Conservation (phyloP, 257 asterid genomes). For the Solanum paucissectum region DNA sequence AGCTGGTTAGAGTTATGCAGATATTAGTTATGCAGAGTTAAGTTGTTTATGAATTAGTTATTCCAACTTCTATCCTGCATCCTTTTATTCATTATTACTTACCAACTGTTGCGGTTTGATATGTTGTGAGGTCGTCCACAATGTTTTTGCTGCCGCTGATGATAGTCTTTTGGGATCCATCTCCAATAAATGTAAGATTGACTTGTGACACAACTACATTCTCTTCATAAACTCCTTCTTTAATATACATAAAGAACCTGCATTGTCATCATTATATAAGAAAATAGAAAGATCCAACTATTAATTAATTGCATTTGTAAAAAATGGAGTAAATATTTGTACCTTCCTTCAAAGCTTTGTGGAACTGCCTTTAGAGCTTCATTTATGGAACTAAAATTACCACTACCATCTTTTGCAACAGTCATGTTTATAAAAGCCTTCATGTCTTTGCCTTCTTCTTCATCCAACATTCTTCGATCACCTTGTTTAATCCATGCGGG, state of each 20-base stretch:
- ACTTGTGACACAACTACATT: constrained; percentile 47
- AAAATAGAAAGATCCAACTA: not conserved
- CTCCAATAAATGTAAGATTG: constrained; percentile 72
- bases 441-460: constrained; percentile 8
- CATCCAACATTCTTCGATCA: constrained; percentile 41
- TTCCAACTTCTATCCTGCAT: not conserved
- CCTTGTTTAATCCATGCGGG: constrained; percentile 50
- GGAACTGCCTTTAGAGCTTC: constrained; percentile 71
- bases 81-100: not conserved
- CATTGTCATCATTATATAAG: not conserved
- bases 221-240: constrained; percentile 69
- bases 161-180: constrained; percentile 81
- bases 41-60: not conserved
- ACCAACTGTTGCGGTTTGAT: constrained; percentile 83
- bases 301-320: not conserved
- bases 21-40: not conserved
- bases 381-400: constrained; percentile 41
- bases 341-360: constrained; percentile 47
- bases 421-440: constrained; percentile 33
- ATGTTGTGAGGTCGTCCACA: constrained; percentile 70
- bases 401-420: constrained; percentile 73
- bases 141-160: constrained; percentile 61
- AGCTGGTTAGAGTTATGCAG: not conserved
- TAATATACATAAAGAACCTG: constrained; percentile 63
- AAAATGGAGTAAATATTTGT: not conserved